phyloP scores from a whole-genome alignment of 1,139 yeast species.

The Chernovozyma aurita region DNA sequence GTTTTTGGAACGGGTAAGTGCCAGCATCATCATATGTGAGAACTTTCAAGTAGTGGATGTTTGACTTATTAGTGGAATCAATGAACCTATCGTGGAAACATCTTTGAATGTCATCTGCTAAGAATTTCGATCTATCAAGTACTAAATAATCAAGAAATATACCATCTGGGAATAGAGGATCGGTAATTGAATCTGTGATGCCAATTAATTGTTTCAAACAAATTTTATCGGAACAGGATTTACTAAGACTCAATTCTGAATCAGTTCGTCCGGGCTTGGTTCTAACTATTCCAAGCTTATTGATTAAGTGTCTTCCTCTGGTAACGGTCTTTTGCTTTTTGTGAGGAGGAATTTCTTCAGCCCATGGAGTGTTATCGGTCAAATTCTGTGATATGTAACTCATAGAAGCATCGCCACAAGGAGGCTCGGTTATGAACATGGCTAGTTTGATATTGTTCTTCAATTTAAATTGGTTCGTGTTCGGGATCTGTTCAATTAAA shows the following conservation, averaged over 20 bases:
- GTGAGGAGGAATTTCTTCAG: constrained; percentile 1
- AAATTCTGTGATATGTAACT: constrained; percentile 12
- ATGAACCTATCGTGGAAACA: constrained; percentile 45
- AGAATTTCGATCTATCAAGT: constrained; percentile 36
- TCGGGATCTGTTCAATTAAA: constrained; percentile 9
- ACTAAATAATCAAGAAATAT: constrained; percentile 53
- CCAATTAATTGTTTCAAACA: constrained; percentile 63
- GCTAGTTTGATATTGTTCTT: constrained; percentile 40
- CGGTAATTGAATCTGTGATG: constrained; percentile 47
- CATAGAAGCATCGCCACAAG: constrained; percentile 92
- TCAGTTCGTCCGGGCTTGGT: constrained; percentile 91
- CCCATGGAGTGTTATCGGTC: constrained; percentile 9
- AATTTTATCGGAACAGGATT: constrained; percentile 86
- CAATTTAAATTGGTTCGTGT: constrained; percentile 21
- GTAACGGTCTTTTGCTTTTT: constrained; percentile 7
- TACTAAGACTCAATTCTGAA: constrained; percentile 64
- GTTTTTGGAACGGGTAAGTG: not conserved
- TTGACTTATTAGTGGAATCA: not conserved
- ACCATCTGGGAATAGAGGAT: constrained; percentile 34
- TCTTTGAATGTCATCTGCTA: constrained; percentile 39
- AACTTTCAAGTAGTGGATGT: constrained; percentile 14
- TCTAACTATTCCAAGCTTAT: constrained; percentile 59
- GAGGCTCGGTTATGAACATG: constrained; percentile 72
- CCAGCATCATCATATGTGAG: constrained; percentile 17
- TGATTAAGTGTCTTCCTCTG: constrained; percentile 68